Base-by-base conservation (phyloP, 148 eudicot species). In the Rhododendron henanense region DNA sequence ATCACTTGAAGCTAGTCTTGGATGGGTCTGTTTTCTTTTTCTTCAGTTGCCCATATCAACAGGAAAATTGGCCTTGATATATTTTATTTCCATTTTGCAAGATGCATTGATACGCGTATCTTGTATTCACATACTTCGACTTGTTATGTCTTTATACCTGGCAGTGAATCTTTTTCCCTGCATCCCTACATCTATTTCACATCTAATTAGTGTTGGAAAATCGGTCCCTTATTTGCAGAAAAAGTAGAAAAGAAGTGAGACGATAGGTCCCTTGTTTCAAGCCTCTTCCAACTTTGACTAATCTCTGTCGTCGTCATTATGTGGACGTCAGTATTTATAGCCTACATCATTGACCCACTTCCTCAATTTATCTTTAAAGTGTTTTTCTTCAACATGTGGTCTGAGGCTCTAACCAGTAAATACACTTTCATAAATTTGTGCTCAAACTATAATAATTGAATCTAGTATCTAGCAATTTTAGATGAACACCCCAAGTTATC, bases 1-100 rank as follows among this genome's bases (percentile, higher is more conserved):
- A 93, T 90, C 98, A 96, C 85, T 89, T 96, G 95, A 96, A 93
- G 97, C 94, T 96, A 84, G 97, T 96, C 87, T 91, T 96, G 94
- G 99, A 96, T 88, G 99, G 99, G 99, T 96, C 71, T 84, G 98
- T 87, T 88, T 77, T 85, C 83, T 79, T 2, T 85, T 84, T 53
- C 63, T 45, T 48, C 39, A 25, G 31, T 83, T 28, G 74, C 39
- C 55, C 10, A 63, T 63, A 59, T 41, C 44, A 39, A 35, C 44
- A 35, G 31, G 18, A 81, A 37, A 59, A 59, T 63, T 82, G 53
- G 18, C 84, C 18, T 61, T 10, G 51, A 63, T 39, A 1, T 21
- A 18, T 19, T 13, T 48, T 59, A 61, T 48, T 61, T 82, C 51
- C 83, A 33, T 3, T 61, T 63, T 81, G 25, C 83, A 81, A 51